A percentile compares a stretch with the other conserved stretches of the same genome.
phyloP scores from a whole-genome alignment of 208 protist genomes.

The Plasmodiophora brassicae region DNA sequence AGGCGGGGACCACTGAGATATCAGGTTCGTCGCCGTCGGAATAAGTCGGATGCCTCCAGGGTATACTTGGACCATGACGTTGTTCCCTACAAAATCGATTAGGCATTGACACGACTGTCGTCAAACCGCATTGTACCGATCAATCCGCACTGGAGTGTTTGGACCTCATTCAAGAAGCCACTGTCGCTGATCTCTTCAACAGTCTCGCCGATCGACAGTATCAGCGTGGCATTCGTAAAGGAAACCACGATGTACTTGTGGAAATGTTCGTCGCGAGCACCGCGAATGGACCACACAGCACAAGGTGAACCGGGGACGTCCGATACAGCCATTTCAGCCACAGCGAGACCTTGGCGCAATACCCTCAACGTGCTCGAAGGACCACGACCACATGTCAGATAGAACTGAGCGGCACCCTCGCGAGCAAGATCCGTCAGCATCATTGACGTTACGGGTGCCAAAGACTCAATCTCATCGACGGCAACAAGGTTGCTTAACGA shows the following conservation, averaged over 20 bases:
- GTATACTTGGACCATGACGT: constrained; percentile 71
- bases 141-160: constrained; percentile 41
- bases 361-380: constrained; percentile 64
- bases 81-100: constrained; percentile 62
- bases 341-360: constrained; percentile 69
- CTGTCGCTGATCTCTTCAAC: constrained; percentile 72
- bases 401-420: constrained; percentile 68
- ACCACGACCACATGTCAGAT: constrained; percentile 68
- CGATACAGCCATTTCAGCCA: constrained; percentile 66
- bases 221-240: constrained; percentile 74
- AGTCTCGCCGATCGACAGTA: constrained; percentile 74
- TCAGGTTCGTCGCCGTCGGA: constrained; percentile 46
- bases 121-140: no score
- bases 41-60: constrained; percentile 59
- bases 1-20: constrained; percentile 71
- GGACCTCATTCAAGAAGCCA: neutral
- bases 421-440: constrained; percentile 40
- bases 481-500: constrained; percentile 65
- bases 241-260: constrained; percentile 81
- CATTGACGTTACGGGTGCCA: constrained; percentile 70
- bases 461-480: constrained; percentile 64
- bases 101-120: no score
- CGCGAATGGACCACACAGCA: constrained; percentile 58
- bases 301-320: constrained; percentile 65
- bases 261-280: constrained; percentile 38